Base-by-base conservation (phyloP, 1,284 basidiomycete species). In the Microbotryum scabiosae region DNA sequence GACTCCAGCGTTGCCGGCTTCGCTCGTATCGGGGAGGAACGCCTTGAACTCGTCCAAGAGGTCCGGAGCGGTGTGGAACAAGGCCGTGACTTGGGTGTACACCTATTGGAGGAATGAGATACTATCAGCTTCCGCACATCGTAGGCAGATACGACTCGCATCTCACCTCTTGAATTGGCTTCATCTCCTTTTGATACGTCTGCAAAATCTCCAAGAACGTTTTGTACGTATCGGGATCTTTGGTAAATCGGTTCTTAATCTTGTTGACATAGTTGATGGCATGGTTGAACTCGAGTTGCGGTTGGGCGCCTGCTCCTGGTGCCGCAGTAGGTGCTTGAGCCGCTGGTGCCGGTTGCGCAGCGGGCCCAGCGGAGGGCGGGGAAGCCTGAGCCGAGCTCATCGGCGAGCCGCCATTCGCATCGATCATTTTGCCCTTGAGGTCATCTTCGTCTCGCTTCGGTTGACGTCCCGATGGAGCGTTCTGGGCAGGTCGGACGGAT, bases 231-330 rank as follows among this genome's bases (percentile, higher is more conserved):
- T 94, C 90, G 30, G 87, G 85, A 68, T 97, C 91, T 66, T 88
- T 85, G 28, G 84, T 80, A 76, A 88, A 97, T 54, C 92, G 85
- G 53, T 86, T 85, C 79, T 98, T 98, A 80, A 98, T 97, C 80
- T 93, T 94, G 82, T 97, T 97, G 70, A 98, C 85, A 75, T 94
- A 98, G 72, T 90, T 86, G 70, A 98, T 97, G 30, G 94, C 94
- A 73, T 94, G 91, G 75, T 96, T 92, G 79, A 97, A 97, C 74
- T 97, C 91, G 64, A 81, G 62, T 25, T 14, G 52, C 18, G 23
- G 25, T 30, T 36, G 60, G 23, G 25, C 21, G 32, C 45, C 10
- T 46, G n/a, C 25, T 8, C 51, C 52, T 4, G 53, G 36, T 23
- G 63, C 44, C 46, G 60, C 46, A 25, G 57, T 25, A 28, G 54